Evolutionary conservation across 768 basidiomycete species (phyloP).

Genomic region (Kwoniella sp.): DNA sequence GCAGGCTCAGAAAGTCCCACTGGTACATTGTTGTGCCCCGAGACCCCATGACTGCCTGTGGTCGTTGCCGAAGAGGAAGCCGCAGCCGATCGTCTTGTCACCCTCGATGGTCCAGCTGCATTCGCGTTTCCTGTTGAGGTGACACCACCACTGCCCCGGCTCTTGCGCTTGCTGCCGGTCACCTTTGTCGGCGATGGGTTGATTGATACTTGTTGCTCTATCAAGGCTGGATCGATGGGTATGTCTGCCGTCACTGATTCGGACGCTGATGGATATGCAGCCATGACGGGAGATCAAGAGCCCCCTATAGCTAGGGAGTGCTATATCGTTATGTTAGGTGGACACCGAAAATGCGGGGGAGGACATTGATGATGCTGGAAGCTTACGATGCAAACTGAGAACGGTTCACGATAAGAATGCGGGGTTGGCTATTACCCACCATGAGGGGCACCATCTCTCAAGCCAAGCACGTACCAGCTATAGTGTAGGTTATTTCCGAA

Average conservation of each 20-base stretch:
- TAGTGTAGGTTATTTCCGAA: no score
- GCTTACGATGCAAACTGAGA: no score
- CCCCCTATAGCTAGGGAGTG: no score
- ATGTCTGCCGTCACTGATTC: slow-evolving; percentile 4
- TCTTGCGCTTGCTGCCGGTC: slow-evolving; percentile 15
- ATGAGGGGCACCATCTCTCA: background rate
- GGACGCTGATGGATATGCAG: background rate
- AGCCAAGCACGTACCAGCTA: no score
- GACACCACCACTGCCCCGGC: background rate
- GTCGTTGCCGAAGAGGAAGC: background rate
- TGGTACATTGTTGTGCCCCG: background rate
- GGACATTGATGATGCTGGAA: background rate
- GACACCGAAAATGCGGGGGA: background rate
- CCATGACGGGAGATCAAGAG: background rate
- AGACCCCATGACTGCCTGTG: background rate
- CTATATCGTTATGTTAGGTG: no score
- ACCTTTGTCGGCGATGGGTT: background rate
- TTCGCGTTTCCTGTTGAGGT: background rate
- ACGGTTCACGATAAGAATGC: slow-evolving; percentile 8
- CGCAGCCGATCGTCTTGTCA: slow-evolving; percentile 16
- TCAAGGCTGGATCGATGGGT: slow-evolving; percentile 24
- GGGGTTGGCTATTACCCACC: background rate
- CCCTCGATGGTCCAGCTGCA: slow-evolving; percentile 2
- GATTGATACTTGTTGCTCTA: background rate
- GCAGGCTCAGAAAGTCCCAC: slow-evolving; percentile 28